Conservation (phyloP, 306 rosid species). For the Mimosa bimucronata region DNA sequence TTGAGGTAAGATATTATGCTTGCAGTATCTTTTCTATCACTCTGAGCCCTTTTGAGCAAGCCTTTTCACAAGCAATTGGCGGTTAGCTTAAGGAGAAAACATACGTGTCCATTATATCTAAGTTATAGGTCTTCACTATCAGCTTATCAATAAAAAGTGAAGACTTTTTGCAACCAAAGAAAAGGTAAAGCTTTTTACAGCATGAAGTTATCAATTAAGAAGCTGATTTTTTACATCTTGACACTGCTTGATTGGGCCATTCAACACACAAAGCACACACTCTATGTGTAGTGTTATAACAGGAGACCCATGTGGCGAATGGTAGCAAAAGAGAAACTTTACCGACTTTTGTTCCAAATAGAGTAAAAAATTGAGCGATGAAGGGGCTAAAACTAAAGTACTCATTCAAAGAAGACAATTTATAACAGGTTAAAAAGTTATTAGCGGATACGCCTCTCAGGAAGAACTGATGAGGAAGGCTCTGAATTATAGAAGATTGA, state of each 20-base stretch:
- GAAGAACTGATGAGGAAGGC: conserved; percentile 56
- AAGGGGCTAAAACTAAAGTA: background rate
- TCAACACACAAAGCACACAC: background rate
- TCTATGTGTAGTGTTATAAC: background rate
- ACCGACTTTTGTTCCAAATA: background rate
- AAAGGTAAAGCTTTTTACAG: background rate
- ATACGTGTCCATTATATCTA: background rate
- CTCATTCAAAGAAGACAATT: conserved; percentile 15
- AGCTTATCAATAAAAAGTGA: background rate
- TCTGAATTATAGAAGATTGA: conserved; percentile 61
- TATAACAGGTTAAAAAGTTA: conserved; percentile 4
- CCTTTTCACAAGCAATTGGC: background rate
- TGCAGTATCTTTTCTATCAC: background rate
- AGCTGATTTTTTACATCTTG: background rate
- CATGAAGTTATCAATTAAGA: background rate
- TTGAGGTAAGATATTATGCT: conserved; percentile 19
- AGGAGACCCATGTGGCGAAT: background rate
- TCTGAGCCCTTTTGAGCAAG: background rate
- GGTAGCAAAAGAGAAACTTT: background rate
- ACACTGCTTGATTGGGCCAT: background rate
- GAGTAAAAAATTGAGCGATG: too few relatives aligned
- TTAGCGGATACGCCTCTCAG: conserved; percentile 67
- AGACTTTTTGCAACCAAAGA: background rate
- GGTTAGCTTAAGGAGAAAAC: conserved; percentile 1
- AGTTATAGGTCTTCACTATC: background rate